Conservation (phyloP, 2,329 filamentous ascomycete genomes). For the Waltergamsia citrina region DNA sequence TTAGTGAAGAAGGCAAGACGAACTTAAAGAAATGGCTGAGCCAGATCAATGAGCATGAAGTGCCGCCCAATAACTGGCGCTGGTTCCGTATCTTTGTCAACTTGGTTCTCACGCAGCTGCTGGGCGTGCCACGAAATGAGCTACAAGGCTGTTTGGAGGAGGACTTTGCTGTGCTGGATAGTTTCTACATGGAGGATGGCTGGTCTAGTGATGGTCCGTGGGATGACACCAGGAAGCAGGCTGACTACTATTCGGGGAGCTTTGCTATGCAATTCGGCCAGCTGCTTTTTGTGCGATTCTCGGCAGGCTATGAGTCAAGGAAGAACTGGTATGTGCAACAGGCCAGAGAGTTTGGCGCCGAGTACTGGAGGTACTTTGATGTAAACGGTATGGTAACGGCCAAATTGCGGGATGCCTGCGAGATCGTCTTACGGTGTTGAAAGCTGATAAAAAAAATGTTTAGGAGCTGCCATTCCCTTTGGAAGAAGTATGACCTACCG, state of each 20-base stretch:
- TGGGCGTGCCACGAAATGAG: constrained; percentile 22
- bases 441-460: neutral
- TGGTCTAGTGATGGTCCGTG: constrained; percentile 39
- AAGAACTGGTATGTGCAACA: constrained; percentile 23
- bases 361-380: constrained; percentile 40
- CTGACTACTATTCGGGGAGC: constrained; percentile 43
- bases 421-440: neutral
- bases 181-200: constrained; percentile 31
- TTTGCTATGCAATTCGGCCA: constrained; percentile 44
- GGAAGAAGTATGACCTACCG: constrained; percentile 40
- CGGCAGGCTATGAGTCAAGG: constrained; percentile 26
- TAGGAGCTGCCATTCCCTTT: constrained; percentile 41
- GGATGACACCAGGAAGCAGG: constrained; percentile 20
- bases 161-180: constrained; percentile 32
- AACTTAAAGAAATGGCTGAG: constrained; percentile 31
- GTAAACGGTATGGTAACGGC: constrained; percentile 28
- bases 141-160: constrained; percentile 22
- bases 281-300: constrained; percentile 33
- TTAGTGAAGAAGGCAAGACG: constrained; percentile 15
- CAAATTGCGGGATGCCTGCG: no score
- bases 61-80: constrained; percentile 40
- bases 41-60: constrained; percentile 30
- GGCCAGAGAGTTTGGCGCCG: constrained; percentile 25
- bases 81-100: constrained; percentile 44
- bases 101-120: constrained; percentile 30